These are phyloP conservation scores for Atkinsonella hypoxylon DNA, from an alignment of 2,329 filamentous ascomycete genomes.

Conservation along the genomic window DNA sequence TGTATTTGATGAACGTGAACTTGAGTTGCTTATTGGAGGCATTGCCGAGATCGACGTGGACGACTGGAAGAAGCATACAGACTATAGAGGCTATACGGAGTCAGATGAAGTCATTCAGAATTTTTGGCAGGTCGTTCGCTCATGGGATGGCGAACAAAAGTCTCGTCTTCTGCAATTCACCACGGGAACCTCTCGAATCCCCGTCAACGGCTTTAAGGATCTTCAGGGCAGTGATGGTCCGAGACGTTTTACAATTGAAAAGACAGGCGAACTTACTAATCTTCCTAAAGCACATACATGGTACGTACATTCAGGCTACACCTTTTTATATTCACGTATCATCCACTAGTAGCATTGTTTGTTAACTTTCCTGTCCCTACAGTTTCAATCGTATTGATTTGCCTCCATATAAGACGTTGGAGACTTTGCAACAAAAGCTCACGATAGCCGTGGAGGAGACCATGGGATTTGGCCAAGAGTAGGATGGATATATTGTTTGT, in stretches of 20 bases:
- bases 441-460: conserved; percentile 98
- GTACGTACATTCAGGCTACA: conserved; percentile 40
- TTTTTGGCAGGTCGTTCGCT: conserved; percentile 97
- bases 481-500: conserved; percentile 20
- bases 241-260: conserved; percentile 93
- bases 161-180: conserved; percentile 92
- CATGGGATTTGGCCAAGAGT: conserved; percentile 97
- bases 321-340: background rate
- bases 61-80: conserved; percentile 99
- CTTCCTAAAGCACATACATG: conserved; percentile 96
- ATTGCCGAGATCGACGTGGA: conserved; percentile 99
- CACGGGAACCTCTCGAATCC: conserved; percentile 93
- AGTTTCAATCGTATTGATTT: conserved; percentile 97
- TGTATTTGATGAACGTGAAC: conserved; percentile 94
- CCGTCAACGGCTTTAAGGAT: conserved; percentile 99
- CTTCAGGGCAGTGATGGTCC: conserved; percentile 94
- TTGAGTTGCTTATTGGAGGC: conserved; percentile 92
- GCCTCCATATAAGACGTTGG: conserved; percentile 81
- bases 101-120: conserved; percentile 94
- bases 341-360: conserved; percentile 8
- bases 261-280: conserved; percentile 82
- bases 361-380: conserved; percentile 6
- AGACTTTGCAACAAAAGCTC: conserved; percentile 76
- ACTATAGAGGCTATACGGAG: conserved; percentile 97
- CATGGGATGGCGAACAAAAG: conserved; percentile 98